These are phyloP conservation scores for Phytophthora ramorum DNA, from an alignment of 352 stramenopile genomes.

Conservation along the genomic window DNA sequence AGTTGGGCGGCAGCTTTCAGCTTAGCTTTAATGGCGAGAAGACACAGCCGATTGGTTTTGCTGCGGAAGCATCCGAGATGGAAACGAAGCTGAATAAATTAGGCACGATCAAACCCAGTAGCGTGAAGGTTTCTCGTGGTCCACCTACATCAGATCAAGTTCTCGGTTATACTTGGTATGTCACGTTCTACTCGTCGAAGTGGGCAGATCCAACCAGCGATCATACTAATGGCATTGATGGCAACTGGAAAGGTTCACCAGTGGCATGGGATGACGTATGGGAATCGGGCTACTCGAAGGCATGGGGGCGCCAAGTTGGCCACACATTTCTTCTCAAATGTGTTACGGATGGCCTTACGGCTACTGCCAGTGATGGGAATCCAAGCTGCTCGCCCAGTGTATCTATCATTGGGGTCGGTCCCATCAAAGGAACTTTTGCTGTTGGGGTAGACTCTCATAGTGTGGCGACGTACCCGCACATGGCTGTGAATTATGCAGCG, in stretches of 20 bases:
- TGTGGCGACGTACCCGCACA: constrained; percentile 47
- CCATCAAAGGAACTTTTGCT: constrained; percentile 93
- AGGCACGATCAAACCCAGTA: constrained; percentile 92
- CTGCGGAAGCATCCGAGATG: constrained; percentile 82
- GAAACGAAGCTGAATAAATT: constrained; percentile 93
- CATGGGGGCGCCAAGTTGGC: constrained; percentile 96
- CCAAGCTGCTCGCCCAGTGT: constrained; percentile 48
- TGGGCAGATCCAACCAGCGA: constrained; percentile 94
- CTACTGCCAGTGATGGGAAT: constrained; percentile 59
- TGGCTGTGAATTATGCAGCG: constrained; percentile 66
- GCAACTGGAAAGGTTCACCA: constrained; percentile 92
- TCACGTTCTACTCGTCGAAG: constrained; percentile 94
- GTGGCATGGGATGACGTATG: constrained; percentile 90
- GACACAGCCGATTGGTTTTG: constrained; percentile 90
- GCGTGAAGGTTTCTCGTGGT: constrained; percentile 86
- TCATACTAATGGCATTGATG: constrained; percentile 80
- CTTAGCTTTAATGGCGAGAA: constrained; percentile 94
- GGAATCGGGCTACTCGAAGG: constrained; percentile 94
- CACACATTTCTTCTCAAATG: constrained; percentile 75
- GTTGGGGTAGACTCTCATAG: constrained; percentile 86
- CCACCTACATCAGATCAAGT: constrained; percentile 71
- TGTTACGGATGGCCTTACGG: constrained; percentile 70
- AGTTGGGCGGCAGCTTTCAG: constrained; percentile 93
- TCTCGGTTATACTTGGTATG: constrained; percentile 87
- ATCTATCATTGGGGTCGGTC: constrained; percentile 61